These are phyloP conservation scores for Penicillium expansum DNA, from an alignment of 2,329 filamentous ascomycete genomes.

Conservation along the genomic window DNA sequence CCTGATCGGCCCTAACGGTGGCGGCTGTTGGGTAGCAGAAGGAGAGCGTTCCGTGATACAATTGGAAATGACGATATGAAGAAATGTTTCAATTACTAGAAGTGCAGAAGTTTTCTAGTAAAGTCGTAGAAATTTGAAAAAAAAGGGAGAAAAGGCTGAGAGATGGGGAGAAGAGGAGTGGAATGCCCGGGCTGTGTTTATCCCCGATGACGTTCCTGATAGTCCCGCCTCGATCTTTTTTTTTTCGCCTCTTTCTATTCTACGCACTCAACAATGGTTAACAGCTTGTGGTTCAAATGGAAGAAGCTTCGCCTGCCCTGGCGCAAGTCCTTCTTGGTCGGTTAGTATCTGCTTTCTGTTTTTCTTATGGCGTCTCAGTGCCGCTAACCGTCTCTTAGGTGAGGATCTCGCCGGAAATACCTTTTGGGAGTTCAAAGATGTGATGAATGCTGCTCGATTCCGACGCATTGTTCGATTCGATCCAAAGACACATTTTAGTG, in stretches of 20 bases:
- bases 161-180: slow-evolving; percentile 14
- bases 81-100: background rate
- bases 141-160: background rate
- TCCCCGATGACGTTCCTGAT: slow-evolving; percentile 30
- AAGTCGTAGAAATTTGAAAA: background rate
- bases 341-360: slow-evolving; percentile 34
- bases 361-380: background rate
- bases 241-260: slow-evolving; percentile 7
- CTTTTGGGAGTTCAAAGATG: slow-evolving; percentile 65
- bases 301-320: slow-evolving; percentile 61
- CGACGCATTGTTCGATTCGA: slow-evolving; percentile 60
- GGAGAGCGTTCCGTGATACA: background rate
- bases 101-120: background rate
- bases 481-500: slow-evolving; percentile 53
- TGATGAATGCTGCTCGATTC: slow-evolving; percentile 51
- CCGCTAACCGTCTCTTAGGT: slow-evolving; percentile 42
- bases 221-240: slow-evolving; percentile 8
- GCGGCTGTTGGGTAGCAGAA: slow-evolving; percentile 21
- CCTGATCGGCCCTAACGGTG: slow-evolving; percentile 21
- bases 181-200: slow-evolving; percentile 26
- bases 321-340: slow-evolving; percentile 59
- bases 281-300: slow-evolving; percentile 60
- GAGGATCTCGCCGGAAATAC: slow-evolving; percentile 63
- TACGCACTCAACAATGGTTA: slow-evolving; percentile 36
- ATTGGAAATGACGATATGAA: background rate